Base-by-base conservation (phyloP, 1,139 yeast genomes). In the Candida pseudocylindracea region DNA sequence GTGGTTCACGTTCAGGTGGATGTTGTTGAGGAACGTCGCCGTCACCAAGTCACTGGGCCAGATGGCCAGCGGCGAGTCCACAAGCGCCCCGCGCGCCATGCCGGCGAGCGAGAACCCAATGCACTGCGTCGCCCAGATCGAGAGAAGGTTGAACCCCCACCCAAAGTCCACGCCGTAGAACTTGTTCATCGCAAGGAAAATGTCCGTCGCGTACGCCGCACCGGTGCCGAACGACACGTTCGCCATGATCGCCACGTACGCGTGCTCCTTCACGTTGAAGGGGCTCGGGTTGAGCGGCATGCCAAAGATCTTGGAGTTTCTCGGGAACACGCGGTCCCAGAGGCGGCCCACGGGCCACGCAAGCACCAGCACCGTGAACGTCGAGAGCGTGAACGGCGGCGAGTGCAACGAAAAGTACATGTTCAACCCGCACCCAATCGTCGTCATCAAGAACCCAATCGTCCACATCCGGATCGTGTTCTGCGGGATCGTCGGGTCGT, bases 81-180 rank as follows among this genome's bases (percentile, higher is more conserved):
- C 73, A 40, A 72, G 55, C 25, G 69, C 57, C 41, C 67, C 57
- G 43, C 68, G 55, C 32, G 62, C 58, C 37, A 68, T 38, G 31
- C 83, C 83, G 29, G 78, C 78, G 35, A 71, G 49, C 11, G 75
- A 70, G 39, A 70, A 67, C 10, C 81, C 81, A 33, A 72, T 56
- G 42, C 71, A 55, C 48, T 72, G 76, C 27, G 75, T 63, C 24
- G 70, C 51, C 43, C 69, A 50, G 34, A 63, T 57, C 28, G 69
- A 61, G 34, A 69, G 49, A 29, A 72, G 49, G 37, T 56, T 58
- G 36, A 62, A 65, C 7, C 71, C 72, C 54, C 62, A 55, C 12
- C 67, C 65, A 33, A 54, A 59, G 38, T 60, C 60, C 10, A 56
- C 54, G 29, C 59, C 55, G 49, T 60, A 64, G 48, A 61, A 72